A percentile compares a stretch with the other conserved stretches of the same genome.
Conservation (phyloP, 495 filamentous ascomycete genomes). For the Penicillium arizonense region DNA sequence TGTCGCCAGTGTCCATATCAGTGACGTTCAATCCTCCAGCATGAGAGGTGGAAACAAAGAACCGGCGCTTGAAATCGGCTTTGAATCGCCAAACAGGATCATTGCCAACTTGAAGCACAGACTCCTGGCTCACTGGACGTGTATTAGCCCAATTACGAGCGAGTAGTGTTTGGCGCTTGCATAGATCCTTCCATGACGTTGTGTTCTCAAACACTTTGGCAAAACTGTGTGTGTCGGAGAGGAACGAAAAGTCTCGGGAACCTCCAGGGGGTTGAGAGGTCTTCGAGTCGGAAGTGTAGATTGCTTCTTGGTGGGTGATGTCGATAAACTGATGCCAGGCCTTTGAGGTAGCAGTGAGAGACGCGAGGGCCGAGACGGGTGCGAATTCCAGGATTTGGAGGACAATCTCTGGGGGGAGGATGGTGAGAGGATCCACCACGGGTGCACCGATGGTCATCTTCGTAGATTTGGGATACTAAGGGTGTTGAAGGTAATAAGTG, state of each 20-base stretch:
- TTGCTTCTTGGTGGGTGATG: conserved; percentile 39
- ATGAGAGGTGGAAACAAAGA: conserved; percentile 39
- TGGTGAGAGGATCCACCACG: conserved; percentile 27
- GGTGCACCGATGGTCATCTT: conserved; percentile 15
- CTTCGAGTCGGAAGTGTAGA: conserved; percentile 34
- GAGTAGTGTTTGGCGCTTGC: conserved; percentile 35
- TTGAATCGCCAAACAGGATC: conserved; percentile 41
- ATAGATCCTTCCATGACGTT: conserved; percentile 38
- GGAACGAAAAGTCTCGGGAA: conserved; percentile 23
- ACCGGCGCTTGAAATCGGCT: conserved; percentile 38
- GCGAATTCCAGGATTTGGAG: conserved; percentile 36
- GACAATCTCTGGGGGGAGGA: conserved; percentile 38
- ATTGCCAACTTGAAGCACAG: conserved; percentile 37
- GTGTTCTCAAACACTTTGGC: conserved; percentile 23
- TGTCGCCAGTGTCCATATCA: conserved; percentile 35
- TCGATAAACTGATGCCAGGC: conserved; percentile 44
- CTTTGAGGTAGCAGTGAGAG: conserved; percentile 32
- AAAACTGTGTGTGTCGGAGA: conserved; percentile 18
- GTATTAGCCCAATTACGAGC: conserved; percentile 33
- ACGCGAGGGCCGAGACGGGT: conserved; percentile 29
- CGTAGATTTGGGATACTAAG: not conserved
- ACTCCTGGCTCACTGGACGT: conserved; percentile 28
- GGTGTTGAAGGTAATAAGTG: not conserved
- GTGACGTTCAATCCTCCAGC: conserved; percentile 38
- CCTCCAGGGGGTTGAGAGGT: conserved; percentile 18